phyloP scores from a whole-genome alignment of 768 basidiomycete species.

The Trichaptum fuscoviolaceum region DNA sequence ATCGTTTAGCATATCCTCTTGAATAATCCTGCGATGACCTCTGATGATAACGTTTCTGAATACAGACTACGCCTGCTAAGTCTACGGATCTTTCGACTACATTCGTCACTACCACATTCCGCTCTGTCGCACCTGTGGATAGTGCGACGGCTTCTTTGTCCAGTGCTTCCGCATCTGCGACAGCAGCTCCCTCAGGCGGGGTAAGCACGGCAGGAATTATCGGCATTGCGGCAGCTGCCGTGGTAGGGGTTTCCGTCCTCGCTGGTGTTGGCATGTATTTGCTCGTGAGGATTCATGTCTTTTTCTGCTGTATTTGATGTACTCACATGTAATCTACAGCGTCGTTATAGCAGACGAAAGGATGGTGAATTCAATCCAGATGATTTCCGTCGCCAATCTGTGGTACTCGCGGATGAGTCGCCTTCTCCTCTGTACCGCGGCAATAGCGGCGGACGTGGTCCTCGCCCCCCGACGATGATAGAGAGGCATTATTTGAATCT shows the following conservation, averaged over 20 bases:
- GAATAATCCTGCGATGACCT: no score
- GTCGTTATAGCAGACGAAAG: conserved; percentile 17
- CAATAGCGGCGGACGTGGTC: conserved; percentile 14
- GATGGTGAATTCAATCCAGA: conserved; percentile 42
- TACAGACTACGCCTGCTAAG: neutral
- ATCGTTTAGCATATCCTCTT: neutral
- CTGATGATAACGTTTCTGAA: neutral
- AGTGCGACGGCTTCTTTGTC: neutral
- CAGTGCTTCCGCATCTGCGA: neutral
- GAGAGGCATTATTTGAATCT: conserved; percentile 32
- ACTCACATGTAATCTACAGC: conserved; percentile 12
- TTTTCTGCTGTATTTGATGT: neutral
- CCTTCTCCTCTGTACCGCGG: conserved; percentile 7
- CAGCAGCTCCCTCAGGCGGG: conserved; percentile 1
- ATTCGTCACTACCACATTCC: neutral
- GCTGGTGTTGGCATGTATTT: conserved; percentile 29
- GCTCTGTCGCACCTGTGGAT: neutral
- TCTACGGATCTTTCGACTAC: neutral
- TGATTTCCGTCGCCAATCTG: conserved; percentile 60
- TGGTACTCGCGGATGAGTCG: conserved; percentile 48
- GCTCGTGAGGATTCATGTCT: conserved; percentile 24
- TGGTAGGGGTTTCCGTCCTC: conserved; percentile 28
- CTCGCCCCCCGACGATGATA: conserved; percentile 62
- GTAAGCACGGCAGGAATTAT: neutral
- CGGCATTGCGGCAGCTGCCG: conserved; percentile 17